A percentile compares a stretch with the other conserved stretches of the same genome.
phyloP scores from a whole-genome alignment of 768 basidiomycete species.

The Russula sp. region DNA sequence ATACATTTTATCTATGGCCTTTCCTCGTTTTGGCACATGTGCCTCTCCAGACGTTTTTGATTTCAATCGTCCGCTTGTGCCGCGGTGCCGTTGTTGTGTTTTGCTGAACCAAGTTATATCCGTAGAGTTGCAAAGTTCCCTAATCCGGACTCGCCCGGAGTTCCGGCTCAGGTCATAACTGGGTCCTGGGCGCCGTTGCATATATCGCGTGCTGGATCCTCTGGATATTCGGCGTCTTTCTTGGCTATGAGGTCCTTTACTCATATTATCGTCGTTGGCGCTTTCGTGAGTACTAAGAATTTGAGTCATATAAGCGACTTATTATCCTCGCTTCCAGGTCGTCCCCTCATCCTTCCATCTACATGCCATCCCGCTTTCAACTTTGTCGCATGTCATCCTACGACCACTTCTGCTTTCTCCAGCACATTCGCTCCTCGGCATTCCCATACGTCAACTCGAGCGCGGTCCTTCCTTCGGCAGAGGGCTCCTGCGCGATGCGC shows the following conservation, averaged over 20 bases:
- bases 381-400: slow-evolving; percentile 76
- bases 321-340: too few species aligned
- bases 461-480: slow-evolving; percentile 26
- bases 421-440: slow-evolving; percentile 71
- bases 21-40: too few species aligned
- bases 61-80: slow-evolving; percentile 53
- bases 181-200: slow-evolving; percentile 79
- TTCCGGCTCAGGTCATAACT: slow-evolving; percentile 69
- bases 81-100: not conserved
- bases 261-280: slow-evolving; percentile 76
- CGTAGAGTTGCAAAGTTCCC: slow-evolving; percentile 72
- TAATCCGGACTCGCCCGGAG: slow-evolving; percentile 63
- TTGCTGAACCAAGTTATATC: slow-evolving; percentile 2
- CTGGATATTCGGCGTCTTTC: slow-evolving; percentile 68
- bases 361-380: slow-evolving; percentile 77
- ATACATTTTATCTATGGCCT: too few species aligned
- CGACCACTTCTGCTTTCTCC: slow-evolving; percentile 79
- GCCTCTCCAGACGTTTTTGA: too few species aligned
- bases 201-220: slow-evolving; percentile 79
- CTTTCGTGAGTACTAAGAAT: slow-evolving; percentile 57
- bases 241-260: slow-evolving; percentile 76
- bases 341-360: slow-evolving; percentile 78
- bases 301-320: slow-evolving; percentile 8
- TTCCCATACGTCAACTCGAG: slow-evolving; percentile 51
- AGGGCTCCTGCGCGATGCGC: slow-evolving; percentile 45